Percentiles rank a stretch among this genome's conserved stretches.
phyloP scores from a whole-genome alignment of 2,329 filamentous ascomycete genomes.

The Trichoderma breve region DNA sequence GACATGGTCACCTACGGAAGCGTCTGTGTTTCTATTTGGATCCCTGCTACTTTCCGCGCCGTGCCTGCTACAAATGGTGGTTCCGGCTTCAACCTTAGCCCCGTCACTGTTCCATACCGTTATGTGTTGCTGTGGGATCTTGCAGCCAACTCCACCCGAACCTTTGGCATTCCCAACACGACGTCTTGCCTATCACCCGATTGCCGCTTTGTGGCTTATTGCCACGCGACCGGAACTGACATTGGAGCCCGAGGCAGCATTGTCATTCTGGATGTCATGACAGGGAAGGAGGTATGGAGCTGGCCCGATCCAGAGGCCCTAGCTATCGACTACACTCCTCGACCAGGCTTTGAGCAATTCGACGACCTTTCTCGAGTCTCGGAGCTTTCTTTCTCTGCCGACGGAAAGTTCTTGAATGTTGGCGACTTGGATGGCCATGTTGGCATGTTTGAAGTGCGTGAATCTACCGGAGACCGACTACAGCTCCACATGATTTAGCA shows the following conservation, averaged over 20 bases:
- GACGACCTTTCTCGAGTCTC: conserved; percentile 36
- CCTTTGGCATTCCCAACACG: conserved; percentile 41
- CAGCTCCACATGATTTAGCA: conserved; percentile 20
- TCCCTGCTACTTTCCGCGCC: conserved; percentile 38
- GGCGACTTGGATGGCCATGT: conserved; percentile 36
- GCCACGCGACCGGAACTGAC: conserved; percentile 35
- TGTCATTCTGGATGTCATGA: conserved; percentile 39
- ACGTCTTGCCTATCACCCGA: conserved; percentile 40
- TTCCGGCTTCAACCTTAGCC: conserved; percentile 36
- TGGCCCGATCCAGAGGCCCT: conserved; percentile 36
- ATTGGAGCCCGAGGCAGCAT: conserved; percentile 35
- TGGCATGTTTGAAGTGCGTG: conserved; percentile 38
- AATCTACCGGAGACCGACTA: conserved; percentile 23
- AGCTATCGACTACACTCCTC: conserved; percentile 26
- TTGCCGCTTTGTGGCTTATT: conserved; percentile 42
- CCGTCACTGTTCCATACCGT: conserved; percentile 33
- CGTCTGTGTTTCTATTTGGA: conserved; percentile 42
- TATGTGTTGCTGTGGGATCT: conserved; percentile 44
- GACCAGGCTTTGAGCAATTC: conserved; percentile 32
- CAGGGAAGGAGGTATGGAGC: conserved; percentile 38
- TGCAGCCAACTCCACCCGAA: conserved; percentile 36
- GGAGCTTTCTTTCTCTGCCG: conserved; percentile 40
- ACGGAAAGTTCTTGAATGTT: conserved; percentile 37
- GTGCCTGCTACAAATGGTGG: conserved; percentile 30
- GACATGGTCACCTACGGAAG: conserved; percentile 39